Evolutionary conservation across 768 basidiomycete species (phyloP).

Genomic region (Gautieria morchelliformis): DNA sequence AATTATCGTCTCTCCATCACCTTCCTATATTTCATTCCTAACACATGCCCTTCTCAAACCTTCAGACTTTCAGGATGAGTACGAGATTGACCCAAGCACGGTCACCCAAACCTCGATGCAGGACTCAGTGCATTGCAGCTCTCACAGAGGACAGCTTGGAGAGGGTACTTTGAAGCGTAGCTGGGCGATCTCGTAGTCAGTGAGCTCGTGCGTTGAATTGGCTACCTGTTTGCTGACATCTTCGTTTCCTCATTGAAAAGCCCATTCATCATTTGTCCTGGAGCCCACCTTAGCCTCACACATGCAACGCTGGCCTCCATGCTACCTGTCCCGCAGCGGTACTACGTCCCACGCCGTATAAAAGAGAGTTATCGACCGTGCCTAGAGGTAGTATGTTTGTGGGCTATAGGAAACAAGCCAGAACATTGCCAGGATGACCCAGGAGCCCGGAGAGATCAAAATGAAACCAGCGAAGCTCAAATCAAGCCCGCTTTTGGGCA

Average conservation of each 20-base stretch:
- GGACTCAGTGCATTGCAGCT: slow-evolving; percentile 35
- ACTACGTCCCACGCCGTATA: slow-evolving; percentile 61
- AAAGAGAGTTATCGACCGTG: slow-evolving; percentile 47
- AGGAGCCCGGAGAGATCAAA: slow-evolving; percentile 11
- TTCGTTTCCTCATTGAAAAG: slow-evolving; percentile 27
- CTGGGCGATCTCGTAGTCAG: slow-evolving; percentile 67
- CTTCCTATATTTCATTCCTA: slow-evolving; percentile 51
- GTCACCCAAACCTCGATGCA: slow-evolving; percentile 35
- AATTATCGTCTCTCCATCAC: slow-evolving; percentile 73
- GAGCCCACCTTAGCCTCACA: slow-evolving; percentile 57
- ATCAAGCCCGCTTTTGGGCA: slow-evolving; percentile 51
- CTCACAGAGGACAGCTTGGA: too few relatives aligned
- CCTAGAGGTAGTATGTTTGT: slow-evolving; percentile 54
- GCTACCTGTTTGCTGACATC: too few relatives aligned
- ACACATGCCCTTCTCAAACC: slow-evolving; percentile 12
- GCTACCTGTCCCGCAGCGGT: slow-evolving; percentile 60
- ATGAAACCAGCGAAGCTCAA: slow-evolving; percentile 23
- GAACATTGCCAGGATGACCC: slow-evolving; percentile 26
- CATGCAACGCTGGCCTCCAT: slow-evolving; percentile 44
- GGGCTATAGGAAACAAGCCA: slow-evolving; percentile 40
- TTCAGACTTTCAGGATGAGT: too few relatives aligned
- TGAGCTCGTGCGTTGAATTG: slow-evolving; percentile 6
- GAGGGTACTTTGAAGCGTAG: slow-evolving; percentile 52
- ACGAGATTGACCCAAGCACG: slow-evolving; percentile 10
- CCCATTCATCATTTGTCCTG: slow-evolving; percentile 52